A percentile compares a stretch with the other conserved stretches of the same genome.
Evolutionary conservation across 495 filamentous ascomycete species (phyloP).

Genomic region (Rhypophila decipiens): DNA sequence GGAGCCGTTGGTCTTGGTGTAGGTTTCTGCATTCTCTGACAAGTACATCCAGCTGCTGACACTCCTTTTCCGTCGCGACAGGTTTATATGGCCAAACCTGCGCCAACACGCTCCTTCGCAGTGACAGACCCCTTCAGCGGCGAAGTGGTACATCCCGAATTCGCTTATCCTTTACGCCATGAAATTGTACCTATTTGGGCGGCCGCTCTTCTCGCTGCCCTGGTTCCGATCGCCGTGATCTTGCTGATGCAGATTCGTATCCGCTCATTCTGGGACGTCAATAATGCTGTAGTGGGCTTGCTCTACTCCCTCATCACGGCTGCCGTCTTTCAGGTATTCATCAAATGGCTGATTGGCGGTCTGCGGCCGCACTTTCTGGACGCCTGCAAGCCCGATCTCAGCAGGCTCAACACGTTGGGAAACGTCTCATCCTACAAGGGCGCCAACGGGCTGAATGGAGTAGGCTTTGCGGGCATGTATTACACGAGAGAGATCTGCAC

Average conservation of each 20-base stretch:
- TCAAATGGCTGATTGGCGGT: constrained; percentile 53
- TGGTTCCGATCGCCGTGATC: constrained; percentile 54
- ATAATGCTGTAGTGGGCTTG: constrained; percentile 56
- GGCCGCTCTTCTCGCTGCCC: constrained; percentile 47
- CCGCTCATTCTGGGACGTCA: constrained; percentile 60
- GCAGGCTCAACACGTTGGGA: constrained; percentile 22
- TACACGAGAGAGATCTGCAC: constrained; percentile 46
- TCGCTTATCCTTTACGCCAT: constrained; percentile 55
- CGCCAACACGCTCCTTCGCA: constrained; percentile 50
- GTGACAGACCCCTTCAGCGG: constrained; percentile 53
- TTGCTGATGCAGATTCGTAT: constrained; percentile 53
- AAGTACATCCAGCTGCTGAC: background rate
- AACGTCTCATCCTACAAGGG: too few species aligned
- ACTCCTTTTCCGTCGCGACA: constrained; percentile 11
- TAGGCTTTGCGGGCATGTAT: constrained; percentile 36
- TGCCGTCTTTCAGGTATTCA: constrained; percentile 49
- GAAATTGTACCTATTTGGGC: constrained; percentile 58
- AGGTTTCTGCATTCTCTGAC: constrained; percentile 13
- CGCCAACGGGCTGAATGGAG: constrained; percentile 10
- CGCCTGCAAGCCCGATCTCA: constrained; percentile 49
- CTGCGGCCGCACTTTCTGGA: constrained; percentile 50
- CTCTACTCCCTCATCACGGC: constrained; percentile 54
- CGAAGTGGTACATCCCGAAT: constrained; percentile 53
- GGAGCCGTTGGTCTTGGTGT: constrained; percentile 55
- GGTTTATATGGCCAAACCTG: constrained; percentile 52